phyloP scores from a whole-genome alignment of 768 basidiomycete genomes.

The Agaricus subrufescens region DNA sequence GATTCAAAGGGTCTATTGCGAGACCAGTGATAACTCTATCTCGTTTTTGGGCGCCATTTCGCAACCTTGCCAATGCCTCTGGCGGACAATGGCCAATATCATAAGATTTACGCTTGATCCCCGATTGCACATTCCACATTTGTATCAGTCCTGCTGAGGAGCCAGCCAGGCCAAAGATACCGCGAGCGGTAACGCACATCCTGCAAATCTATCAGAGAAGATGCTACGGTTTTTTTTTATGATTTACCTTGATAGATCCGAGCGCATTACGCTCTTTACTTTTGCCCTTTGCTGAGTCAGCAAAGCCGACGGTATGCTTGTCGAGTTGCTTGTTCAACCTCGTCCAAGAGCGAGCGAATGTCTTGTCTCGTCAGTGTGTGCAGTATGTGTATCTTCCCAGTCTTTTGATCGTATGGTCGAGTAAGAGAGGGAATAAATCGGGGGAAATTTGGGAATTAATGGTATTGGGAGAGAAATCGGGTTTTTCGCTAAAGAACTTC shows the following conservation, averaged over 20 bases:
- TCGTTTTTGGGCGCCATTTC: conserved; percentile 32
- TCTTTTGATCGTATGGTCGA: conserved; percentile 83
- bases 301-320: conserved; percentile 63
- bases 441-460: conserved; percentile 76
- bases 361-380: conserved; percentile 67
- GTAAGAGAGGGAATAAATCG: conserved; percentile 73
- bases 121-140: conserved; percentile 98
- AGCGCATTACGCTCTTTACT: conserved; percentile 34
- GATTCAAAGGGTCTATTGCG: conserved; percentile 82
- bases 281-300: conserved; percentile 45
- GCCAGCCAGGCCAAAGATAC: conserved; percentile 89
- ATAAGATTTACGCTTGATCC: conserved; percentile 77
- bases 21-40: conserved; percentile 73
- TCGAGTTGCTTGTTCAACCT: conserved; percentile 80
- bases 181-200: conserved; percentile 90
- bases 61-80: conserved; percentile 42
- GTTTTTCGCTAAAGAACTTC: conserved; percentile 81
- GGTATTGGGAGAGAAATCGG: conserved; percentile 75
- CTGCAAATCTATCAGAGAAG: conserved; percentile 26
- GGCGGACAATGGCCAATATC: conserved; percentile 59
- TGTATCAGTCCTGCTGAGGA: conserved; percentile 75
- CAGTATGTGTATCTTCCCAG: conserved; percentile 97
- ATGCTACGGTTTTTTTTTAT: not conserved
- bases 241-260: conserved; percentile 69
- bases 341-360: conserved; percentile 83